A percentile compares a stretch with the other conserved stretches of the same genome.
Conservation (phyloP, 768 basidiomycete species). For the Lentinula aciculospora region DNA sequence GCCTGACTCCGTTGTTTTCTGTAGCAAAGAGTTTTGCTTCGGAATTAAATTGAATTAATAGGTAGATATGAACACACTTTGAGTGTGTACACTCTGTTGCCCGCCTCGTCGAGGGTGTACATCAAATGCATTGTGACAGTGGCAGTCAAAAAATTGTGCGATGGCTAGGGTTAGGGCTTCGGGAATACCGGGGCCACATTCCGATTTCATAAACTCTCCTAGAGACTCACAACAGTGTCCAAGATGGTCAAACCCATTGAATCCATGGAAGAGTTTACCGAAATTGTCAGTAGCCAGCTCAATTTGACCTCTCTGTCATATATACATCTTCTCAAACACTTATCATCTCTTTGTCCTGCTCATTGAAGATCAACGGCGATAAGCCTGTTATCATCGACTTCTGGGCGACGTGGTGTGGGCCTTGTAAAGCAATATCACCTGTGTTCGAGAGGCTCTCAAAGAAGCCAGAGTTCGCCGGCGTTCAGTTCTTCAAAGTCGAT, state of each 20-base stretch:
- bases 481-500: slow-evolving; percentile 71
- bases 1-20: slow-evolving; percentile 84
- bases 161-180: not conserved
- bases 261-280: not conserved
- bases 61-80: slow-evolving; percentile 52
- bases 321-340: not conserved
- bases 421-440: slow-evolving; percentile 12
- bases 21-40: slow-evolving; percentile 6
- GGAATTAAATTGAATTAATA: not conserved
- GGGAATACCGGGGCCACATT: not conserved
- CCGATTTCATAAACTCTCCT: not conserved
- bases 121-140: slow-evolving; percentile 86
- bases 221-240: not conserved
- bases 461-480: slow-evolving; percentile 17
- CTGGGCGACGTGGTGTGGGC: slow-evolving; percentile 15
- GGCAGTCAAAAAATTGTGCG: not conserved
- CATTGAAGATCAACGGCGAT: slow-evolving; percentile 11
- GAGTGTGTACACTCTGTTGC: slow-evolving; percentile 87
- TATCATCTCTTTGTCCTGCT: not conserved
- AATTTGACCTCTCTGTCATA: not conserved
- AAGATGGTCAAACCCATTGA: not conserved
- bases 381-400: slow-evolving; percentile 14
- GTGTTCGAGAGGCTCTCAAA: slow-evolving; percentile 29
- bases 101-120: slow-evolving; percentile 78
- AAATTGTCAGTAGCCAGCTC: not conserved